phyloP scores from a whole-genome alignment of 2,329 filamentous ascomycete genomes.

The Aspergillus nomiae region DNA sequence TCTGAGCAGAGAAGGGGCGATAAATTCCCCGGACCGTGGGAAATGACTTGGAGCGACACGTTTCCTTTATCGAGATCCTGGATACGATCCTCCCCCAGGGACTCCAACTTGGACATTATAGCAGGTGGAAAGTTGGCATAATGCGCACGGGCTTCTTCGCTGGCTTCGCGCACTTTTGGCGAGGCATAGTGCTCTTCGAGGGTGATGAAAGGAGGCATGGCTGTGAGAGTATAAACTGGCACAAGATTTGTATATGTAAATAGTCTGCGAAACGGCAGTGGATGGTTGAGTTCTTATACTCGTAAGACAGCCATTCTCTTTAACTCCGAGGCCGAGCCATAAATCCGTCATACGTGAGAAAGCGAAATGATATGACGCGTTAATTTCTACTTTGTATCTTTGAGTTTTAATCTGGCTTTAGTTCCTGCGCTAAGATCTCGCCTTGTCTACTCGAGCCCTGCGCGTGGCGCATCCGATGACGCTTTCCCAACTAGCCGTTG shows the following conservation, averaged over 20 bases:
- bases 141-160: slow-evolving; percentile 9
- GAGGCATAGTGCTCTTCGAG: slow-evolving; percentile 24
- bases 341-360: background rate
- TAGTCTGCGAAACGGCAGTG: background rate
- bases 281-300: background rate
- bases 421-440: background rate
- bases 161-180: slow-evolving; percentile 13
- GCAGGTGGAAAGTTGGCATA: slow-evolving; percentile 17
- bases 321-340: slow-evolving; percentile 1
- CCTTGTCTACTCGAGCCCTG: background rate
- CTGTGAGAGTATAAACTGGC: background rate
- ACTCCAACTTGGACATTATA: slow-evolving; percentile 15
- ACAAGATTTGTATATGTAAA: background rate
- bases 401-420: too few species aligned
- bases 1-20: slow-evolving; percentile 11
- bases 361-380: background rate
- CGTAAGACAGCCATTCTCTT: background rate
- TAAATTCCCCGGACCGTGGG: slow-evolving; percentile 19
- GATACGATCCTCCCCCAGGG: slow-evolving; percentile 11
- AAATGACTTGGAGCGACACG: slow-evolving; percentile 13
- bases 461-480: too few species aligned
- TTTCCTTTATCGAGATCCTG: slow-evolving; percentile 10
- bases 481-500: too few species aligned
- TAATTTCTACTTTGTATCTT: background rate
- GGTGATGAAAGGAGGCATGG: slow-evolving; percentile 21